A percentile compares a stretch with the other conserved stretches of the same genome.
phyloP scores from a whole-genome alignment of 352 stramenopile genomes.

The Phytopythium aichiense region DNA sequence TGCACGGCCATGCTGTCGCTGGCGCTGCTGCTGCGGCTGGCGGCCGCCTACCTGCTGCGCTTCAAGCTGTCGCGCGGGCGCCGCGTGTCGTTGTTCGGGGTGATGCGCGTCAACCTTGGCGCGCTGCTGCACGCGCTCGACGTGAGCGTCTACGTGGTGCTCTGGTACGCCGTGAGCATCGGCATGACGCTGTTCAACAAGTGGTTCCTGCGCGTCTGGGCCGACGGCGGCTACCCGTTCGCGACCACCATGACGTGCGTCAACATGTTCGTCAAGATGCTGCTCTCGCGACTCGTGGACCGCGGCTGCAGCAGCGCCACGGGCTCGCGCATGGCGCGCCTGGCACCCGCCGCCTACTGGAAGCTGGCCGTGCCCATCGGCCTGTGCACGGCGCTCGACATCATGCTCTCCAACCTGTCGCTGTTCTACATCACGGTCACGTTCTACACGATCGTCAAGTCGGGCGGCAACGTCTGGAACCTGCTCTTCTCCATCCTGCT shows the following conservation, averaged over 20 bases:
- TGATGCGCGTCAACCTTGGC: slow-evolving; percentile 15
- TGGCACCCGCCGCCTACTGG: slow-evolving; percentile 47
- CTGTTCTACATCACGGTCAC: slow-evolving; percentile 86
- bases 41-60: slow-evolving; percentile 28
- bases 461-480: slow-evolving; percentile 73
- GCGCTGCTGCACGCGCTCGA: slow-evolving; percentile 51
- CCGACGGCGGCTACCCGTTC: slow-evolving; percentile 64
- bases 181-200: slow-evolving; percentile 86
- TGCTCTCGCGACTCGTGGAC: slow-evolving; percentile 53
- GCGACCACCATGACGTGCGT: slow-evolving; percentile 74
- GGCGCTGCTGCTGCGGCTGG: slow-evolving; percentile 38
- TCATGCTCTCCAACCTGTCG: slow-evolving; percentile 80
- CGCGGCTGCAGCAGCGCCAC: slow-evolving; percentile 26
- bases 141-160: slow-evolving; percentile 65
- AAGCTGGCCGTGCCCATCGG: slow-evolving; percentile 73
- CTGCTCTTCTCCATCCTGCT: slow-evolving; percentile 79
- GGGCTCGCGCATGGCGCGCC: slow-evolving; percentile 21
- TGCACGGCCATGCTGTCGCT: slow-evolving; percentile 62
- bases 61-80: slow-evolving; percentile 16
- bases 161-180: slow-evolving; percentile 84
- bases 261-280: slow-evolving; percentile 79
- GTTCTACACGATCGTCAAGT: slow-evolving; percentile 87
- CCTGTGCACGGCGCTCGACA: slow-evolving; percentile 77
- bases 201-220: slow-evolving; percentile 76
- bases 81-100: slow-evolving; percentile 11